phyloP scores from a whole-genome alignment of 176 grass and related monocot species.

The Phoenix dactylifera region DNA sequence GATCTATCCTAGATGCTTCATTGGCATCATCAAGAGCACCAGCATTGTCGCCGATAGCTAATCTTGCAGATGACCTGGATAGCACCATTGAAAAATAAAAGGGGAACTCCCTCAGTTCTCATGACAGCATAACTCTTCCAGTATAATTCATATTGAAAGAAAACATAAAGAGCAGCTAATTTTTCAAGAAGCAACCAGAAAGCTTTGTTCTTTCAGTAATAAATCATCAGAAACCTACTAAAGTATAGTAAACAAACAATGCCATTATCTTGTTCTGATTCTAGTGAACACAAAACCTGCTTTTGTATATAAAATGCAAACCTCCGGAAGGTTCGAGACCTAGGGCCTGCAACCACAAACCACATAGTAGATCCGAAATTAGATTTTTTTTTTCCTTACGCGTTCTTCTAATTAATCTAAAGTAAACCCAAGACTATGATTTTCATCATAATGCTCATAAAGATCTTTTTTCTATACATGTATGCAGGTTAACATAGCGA shows the following conservation, averaged over 20 bases:
- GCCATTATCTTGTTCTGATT: too few species aligned
- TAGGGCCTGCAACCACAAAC: constrained; percentile 35
- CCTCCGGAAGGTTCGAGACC: constrained; percentile 42
- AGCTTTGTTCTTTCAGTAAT: too few species aligned
- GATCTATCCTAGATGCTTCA: constrained; percentile 49
- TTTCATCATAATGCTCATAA: background rate
- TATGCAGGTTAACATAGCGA: background rate
- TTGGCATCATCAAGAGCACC: constrained; percentile 52
- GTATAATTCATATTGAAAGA: too few species aligned
- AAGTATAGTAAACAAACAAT: too few species aligned
- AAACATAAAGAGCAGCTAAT: too few species aligned
- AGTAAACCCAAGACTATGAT: too few species aligned
- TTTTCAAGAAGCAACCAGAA: too few species aligned
- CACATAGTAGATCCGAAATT: background rate
- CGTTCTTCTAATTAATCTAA: background rate
- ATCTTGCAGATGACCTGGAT: constrained; percentile 60
- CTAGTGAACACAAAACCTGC: constrained; percentile 30
- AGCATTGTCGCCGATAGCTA: constrained; percentile 32
- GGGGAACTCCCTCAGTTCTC: too few species aligned
- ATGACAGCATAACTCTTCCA: too few species aligned
- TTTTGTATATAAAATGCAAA: constrained; percentile 49
- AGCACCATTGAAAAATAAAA: too few species aligned
- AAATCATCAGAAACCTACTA: too few species aligned
- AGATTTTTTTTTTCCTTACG: background rate
- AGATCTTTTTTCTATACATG: background rate